Base-by-base conservation (phyloP, 2,329 filamentous ascomycete species). In the Alternaria ventricosa region DNA sequence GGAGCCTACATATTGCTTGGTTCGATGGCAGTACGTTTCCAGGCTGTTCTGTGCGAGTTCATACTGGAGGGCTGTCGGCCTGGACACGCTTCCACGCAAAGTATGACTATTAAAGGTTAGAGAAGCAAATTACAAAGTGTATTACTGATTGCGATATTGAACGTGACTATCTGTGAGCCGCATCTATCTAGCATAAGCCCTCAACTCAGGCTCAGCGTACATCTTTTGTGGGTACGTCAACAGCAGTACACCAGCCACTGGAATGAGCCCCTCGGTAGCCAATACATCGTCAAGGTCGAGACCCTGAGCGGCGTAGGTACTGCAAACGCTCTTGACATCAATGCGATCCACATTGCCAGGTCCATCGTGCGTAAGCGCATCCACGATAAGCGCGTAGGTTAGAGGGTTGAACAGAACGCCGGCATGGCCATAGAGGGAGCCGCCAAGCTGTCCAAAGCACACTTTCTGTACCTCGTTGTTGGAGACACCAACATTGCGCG, bases 381-480 rank as follows among this genome's bases (percentile, higher is more conserved):
- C 85, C 10, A 82, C 74, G 2, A 82, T 75, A 46, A 87, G 70
- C 2, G 76, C 78, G 61, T 79, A 83, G 0, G 79, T 78, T 23
- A 87, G 73, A 0, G 84, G 81, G 63, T 87, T 85, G 66, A 82
- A 85, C 45, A 88, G 75, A 33, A 84, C 77, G 4, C 82, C 82
- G 61, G 86, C 85, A 47, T 87, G 86, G 0, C 80, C 82, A 70
- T 85, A 86, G 50, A 86, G 75, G 0, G 74, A 71, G 3, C 84
- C 84, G 1, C 82, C 84, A 0, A 78, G 77, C 23, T 77, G 74
- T 0, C 72, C 75, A 0, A 74, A 65, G 68, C 84, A 87, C 2
- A 82, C 70, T 6, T 49, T 65, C 61, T 87, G 84, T 1, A 87
- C 73, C 57, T 87, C 82, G 46, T 81, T 82, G 70, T 87, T 87